Percentiles rank a stretch among this genome's conserved stretches.
phyloP scores from a whole-genome alignment of 2,329 filamentous ascomycete genomes.

The Pseudogymnoascus sp. region DNA sequence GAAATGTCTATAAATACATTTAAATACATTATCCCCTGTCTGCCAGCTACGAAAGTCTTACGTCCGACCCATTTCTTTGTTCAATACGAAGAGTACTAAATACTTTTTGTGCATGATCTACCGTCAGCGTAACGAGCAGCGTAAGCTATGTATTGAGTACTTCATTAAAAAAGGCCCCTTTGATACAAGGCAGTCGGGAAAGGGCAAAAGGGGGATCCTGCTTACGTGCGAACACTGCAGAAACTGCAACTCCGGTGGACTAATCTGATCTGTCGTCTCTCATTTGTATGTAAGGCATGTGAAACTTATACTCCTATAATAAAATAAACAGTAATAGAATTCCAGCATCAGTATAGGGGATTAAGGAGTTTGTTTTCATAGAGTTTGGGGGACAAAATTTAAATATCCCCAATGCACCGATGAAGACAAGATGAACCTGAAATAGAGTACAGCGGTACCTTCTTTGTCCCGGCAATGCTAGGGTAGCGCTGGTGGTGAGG shows the following conservation, averaged over 20 bases:
- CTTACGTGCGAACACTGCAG: background rate
- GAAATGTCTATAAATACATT: background rate
- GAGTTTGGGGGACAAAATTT: background rate
- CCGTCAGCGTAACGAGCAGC: background rate
- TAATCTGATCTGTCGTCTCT: background rate
- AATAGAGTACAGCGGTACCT: background rate
- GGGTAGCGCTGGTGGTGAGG: constrained; percentile 5
- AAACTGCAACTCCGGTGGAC: background rate
- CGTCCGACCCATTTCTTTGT: background rate
- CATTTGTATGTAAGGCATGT: background rate
- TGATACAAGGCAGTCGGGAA: background rate
- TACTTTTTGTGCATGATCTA: background rate
- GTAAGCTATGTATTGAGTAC: background rate
- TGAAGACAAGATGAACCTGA: background rate
- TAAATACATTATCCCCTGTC: background rate
- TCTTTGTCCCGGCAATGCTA: constrained; percentile 6
- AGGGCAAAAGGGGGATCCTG: background rate
- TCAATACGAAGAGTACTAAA: constrained; percentile 5
- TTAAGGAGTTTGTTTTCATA: background rate
- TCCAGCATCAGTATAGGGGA: background rate
- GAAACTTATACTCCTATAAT: too few species aligned
- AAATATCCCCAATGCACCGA: background rate
- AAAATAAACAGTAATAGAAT: background rate
- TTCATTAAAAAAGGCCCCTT: background rate
- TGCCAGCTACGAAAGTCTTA: background rate